phyloP scores from a whole-genome alignment of 1,284 basidiomycete genomes.

The Ceratobasidium sp. region DNA sequence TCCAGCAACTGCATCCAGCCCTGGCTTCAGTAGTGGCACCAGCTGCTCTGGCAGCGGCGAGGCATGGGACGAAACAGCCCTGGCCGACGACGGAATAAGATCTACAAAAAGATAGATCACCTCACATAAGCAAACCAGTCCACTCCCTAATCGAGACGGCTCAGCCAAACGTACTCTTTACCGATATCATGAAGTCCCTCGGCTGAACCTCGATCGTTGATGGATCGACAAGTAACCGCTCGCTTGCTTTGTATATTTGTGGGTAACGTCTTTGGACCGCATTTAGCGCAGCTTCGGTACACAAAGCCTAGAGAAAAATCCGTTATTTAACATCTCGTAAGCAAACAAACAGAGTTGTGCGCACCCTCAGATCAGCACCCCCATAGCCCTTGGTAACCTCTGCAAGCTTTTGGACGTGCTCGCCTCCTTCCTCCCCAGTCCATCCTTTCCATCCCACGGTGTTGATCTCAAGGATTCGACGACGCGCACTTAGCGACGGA shows the following conservation, averaged over 20 bases:
- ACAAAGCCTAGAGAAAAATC: constrained; percentile 72
- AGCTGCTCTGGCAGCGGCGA: constrained; percentile 88
- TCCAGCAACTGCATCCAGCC: constrained; percentile 76
- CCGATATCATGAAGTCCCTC: constrained; percentile 96
- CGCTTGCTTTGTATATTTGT: constrained; percentile 94
- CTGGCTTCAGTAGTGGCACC: constrained; percentile 76
- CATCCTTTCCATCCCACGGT: constrained; percentile 92
- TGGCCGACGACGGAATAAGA: constrained; percentile 92
- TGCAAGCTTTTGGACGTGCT: constrained; percentile 77
- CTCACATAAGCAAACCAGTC: constrained; percentile 38
- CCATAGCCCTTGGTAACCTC: constrained; percentile 97
- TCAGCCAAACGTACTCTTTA: constrained; percentile 77
- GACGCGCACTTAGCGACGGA: constrained; percentile 84
- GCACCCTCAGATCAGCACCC: constrained; percentile 92
- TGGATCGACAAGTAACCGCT: constrained; percentile 86
- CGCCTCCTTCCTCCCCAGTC: constrained; percentile 63
- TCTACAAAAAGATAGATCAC: constrained; percentile 60
- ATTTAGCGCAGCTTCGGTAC: constrained; percentile 96
- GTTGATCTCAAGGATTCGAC: constrained; percentile 92
- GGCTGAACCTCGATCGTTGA: constrained; percentile 87
- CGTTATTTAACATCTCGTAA: constrained; percentile 8
- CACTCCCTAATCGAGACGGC: constrained; percentile 24
- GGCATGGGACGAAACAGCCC: constrained; percentile 87
- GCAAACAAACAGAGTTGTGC: constrained; percentile 31
- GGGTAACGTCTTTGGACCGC: constrained; percentile 97